Conservation (phyloP, 148 eudicot genomes). For the Vaccinium macrocarpon region DNA sequence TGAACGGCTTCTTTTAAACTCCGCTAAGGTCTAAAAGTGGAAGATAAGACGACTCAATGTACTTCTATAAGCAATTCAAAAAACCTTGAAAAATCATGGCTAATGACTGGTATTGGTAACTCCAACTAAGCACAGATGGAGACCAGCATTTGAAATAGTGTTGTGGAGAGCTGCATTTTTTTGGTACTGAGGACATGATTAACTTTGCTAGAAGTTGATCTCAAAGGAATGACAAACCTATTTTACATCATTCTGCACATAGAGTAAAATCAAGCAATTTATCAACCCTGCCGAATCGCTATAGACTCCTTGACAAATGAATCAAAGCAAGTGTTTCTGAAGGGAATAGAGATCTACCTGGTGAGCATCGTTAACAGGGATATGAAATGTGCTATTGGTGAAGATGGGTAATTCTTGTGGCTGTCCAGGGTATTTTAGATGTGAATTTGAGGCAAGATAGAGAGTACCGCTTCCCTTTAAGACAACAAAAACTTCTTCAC, state of each 20-base stretch:
- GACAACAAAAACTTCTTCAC: conserved; percentile 91
- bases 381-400: conserved; percentile 68
- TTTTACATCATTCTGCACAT: neutral
- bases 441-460: conserved; percentile 61
- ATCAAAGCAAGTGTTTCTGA: neutral
- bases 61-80: neutral
- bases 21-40: too few relatives aligned
- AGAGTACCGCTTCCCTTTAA: conserved; percentile 82
- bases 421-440: conserved; percentile 69
- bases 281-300: neutral
- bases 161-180: neutral
- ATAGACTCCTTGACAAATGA: neutral
- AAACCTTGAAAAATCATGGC: neutral
- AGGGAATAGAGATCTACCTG: conserved; percentile 43
- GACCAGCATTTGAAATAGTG: neutral
- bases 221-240: neutral
- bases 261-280: neutral
- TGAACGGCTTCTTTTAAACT: neutral
- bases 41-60: neutral
- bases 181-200: neutral
- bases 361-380: conserved; percentile 89
- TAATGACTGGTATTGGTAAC: neutral
- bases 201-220: neutral
- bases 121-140: neutral
- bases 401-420: conserved; percentile 62